These are phyloP conservation scores for Psophocarpus tetragonolobus DNA, from an alignment of 306 rosid species.

Conservation along the genomic window DNA sequence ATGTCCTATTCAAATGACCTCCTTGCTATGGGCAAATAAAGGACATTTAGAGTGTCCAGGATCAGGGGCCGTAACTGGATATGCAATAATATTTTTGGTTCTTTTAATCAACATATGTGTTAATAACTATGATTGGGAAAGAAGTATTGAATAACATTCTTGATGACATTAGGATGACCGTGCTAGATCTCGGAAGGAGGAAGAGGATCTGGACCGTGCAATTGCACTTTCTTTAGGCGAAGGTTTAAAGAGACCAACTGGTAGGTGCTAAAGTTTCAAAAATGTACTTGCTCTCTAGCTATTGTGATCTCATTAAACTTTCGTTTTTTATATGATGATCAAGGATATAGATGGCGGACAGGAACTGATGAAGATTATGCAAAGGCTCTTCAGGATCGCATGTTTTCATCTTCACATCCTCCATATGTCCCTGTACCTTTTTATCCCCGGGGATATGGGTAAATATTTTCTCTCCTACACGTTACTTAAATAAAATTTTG, in stretches of 20 bases:
- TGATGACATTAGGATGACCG: constrained; percentile 58
- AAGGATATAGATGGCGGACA: constrained; percentile 61
- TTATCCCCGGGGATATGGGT: constrained; percentile 54
- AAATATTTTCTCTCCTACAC: not conserved
- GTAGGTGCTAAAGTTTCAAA: constrained; percentile 37
- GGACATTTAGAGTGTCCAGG: not conserved
- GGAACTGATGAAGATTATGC: constrained; percentile 53
- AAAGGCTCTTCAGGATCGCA: constrained; percentile 55
- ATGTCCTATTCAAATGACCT: not conserved
- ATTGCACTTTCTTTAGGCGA: constrained; percentile 66
- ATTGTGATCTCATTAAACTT: not conserved
- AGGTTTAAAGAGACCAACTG: constrained; percentile 60
- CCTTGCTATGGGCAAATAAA: not conserved
- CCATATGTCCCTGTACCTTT: constrained; percentile 51
- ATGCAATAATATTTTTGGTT: not conserved
- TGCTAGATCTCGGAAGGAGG: constrained; percentile 63
- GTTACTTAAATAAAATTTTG: too few species aligned
- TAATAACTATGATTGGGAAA: not conserved
- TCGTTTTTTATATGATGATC: constrained; percentile 10
- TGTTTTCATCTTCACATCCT: constrained; percentile 51
- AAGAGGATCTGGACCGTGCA: constrained; percentile 69
- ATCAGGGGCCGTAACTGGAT: not conserved
- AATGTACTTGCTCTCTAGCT: not conserved
- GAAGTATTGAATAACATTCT: constrained; percentile 13
- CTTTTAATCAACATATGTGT: not conserved